Percentiles rank a stretch among this genome's conserved stretches.
Evolutionary conservation across 495 filamentous ascomycete genomes (phyloP).

Genomic region (Staphylotrichum tortipilum): DNA sequence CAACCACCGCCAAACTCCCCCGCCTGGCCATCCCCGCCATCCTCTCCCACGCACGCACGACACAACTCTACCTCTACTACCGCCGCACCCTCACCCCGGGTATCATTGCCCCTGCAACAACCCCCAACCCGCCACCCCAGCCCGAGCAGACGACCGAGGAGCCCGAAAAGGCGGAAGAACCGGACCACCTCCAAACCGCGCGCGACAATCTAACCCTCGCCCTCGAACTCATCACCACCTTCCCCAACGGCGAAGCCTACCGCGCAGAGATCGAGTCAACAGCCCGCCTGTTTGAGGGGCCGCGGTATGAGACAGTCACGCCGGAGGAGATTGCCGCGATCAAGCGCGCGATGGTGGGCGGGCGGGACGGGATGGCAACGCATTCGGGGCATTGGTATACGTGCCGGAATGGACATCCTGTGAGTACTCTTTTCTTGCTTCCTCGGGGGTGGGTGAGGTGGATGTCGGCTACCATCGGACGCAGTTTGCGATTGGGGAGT

Average conservation of each 20-base stretch:
- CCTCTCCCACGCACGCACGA: constrained; percentile 3
- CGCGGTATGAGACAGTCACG: constrained; percentile 22
- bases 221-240: constrained; percentile 14
- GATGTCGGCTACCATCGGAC: not conserved
- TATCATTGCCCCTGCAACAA: not conserved
- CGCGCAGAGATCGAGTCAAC: constrained; percentile 16
- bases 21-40: constrained; percentile 14
- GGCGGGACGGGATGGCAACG: constrained; percentile 18
- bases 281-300: constrained; percentile 5
- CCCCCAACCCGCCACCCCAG: not conserved
- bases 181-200: not conserved
- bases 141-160: not conserved
- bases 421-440: constrained; percentile 5
- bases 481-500: constrained; percentile 62
- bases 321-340: constrained; percentile 23
- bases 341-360: constrained; percentile 28
- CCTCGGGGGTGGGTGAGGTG: too few species aligned
- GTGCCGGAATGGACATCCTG: constrained; percentile 27
- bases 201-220: not conserved
- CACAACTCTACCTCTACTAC: too few species aligned
- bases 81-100: not conserved
- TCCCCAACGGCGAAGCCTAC: constrained; percentile 14
- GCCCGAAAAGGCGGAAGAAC: not conserved
- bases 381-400: constrained; percentile 32
- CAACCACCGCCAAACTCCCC: constrained; percentile 7